These are phyloP conservation scores for Nannizzia gypsea DNA, from an alignment of 2,329 filamentous ascomycete species.

Conservation along the genomic window DNA sequence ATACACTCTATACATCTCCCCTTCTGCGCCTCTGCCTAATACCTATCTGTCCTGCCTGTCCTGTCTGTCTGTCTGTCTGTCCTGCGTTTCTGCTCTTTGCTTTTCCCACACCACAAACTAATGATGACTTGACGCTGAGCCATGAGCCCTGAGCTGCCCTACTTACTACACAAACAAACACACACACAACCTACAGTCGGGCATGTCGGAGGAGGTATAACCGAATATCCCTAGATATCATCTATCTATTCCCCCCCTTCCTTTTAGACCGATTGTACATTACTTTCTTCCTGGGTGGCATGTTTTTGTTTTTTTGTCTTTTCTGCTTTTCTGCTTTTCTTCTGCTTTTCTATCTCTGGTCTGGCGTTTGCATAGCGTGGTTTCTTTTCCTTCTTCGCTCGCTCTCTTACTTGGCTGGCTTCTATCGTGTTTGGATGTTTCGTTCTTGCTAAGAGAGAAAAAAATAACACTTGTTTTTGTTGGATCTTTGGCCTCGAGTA, in stretches of 20 bases:
- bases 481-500: too few relatives aligned
- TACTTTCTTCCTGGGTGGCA: background rate
- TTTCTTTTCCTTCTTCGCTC: background rate
- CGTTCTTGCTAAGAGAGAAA: background rate
- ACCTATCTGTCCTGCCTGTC: too few relatives aligned
- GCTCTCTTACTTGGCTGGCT: background rate
- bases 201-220: constrained; percentile 5
- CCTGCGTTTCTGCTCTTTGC: background rate
- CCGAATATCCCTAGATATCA: background rate
- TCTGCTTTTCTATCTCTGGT: background rate
- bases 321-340: background rate
- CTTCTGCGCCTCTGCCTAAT: background rate
- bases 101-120: background rate
- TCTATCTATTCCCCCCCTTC: background rate
- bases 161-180: too few relatives aligned
- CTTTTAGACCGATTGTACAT: constrained; percentile 6
- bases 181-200: background rate
- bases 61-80: background rate
- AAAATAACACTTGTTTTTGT: background rate
- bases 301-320: background rate
- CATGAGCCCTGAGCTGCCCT: background rate
- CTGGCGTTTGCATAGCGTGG: constrained; percentile 7
- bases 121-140: background rate
- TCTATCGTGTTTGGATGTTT: background rate
- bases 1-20: background rate